Conservation (phyloP, 495 filamentous ascomycete genomes). For the Penicillium angulare region DNA sequence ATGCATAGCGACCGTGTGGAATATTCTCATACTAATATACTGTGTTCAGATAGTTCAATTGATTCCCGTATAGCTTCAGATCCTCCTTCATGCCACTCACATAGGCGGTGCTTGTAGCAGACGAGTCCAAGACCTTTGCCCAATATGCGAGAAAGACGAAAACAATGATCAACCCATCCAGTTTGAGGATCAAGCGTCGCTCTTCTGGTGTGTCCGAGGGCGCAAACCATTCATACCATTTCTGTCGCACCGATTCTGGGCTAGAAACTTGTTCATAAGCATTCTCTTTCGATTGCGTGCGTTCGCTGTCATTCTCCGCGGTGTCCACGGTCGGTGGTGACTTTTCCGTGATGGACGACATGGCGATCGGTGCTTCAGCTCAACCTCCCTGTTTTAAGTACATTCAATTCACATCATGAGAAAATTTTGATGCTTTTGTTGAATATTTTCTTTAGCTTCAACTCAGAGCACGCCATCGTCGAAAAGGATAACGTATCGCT, state of each 20-base stretch:
- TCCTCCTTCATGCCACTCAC: constrained; percentile 32
- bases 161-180: constrained; percentile 35
- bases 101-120: constrained; percentile 27
- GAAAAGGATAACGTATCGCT: neutral
- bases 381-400: neutral
- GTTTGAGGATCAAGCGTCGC: constrained; percentile 40
- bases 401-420: neutral
- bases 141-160: constrained; percentile 39
- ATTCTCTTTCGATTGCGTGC: neutral
- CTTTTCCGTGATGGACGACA: constrained; percentile 1
- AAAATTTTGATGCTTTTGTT: neutral
- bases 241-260: constrained; percentile 13
- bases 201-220: constrained; percentile 37
- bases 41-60: constrained; percentile 46
- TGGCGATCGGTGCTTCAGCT: too few species aligned
- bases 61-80: constrained; percentile 39
- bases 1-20: neutral
- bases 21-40: constrained; percentile 30
- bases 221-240: constrained; percentile 44
- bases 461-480: constrained; percentile 14
- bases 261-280: neutral
- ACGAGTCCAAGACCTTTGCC: constrained; percentile 42
- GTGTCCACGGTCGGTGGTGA: neutral
- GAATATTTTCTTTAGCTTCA: neutral
- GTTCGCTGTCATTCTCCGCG: neutral